Evolutionary conservation across 2,329 filamentous ascomycete genomes (phyloP).

Genomic region (Aspergillus alliaceus): DNA sequence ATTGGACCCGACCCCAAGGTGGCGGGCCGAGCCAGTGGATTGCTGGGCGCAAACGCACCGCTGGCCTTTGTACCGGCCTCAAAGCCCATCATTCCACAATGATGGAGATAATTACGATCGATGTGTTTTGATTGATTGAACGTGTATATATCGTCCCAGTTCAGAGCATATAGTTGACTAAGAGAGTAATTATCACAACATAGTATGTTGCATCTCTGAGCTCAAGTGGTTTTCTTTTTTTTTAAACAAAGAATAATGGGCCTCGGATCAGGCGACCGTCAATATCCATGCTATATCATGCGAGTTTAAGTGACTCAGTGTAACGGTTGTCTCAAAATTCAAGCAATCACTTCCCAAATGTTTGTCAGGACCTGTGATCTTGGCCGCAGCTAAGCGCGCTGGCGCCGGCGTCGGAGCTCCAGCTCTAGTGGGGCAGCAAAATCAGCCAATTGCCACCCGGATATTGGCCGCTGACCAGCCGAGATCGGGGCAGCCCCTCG

Average conservation of each 20-base stretch:
- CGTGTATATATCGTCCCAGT: neutral
- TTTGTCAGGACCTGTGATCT: slow-evolving; percentile 11
- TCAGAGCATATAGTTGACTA: no score
- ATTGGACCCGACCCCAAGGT: slow-evolving; percentile 38
- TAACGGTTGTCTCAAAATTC: neutral
- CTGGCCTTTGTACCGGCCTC: slow-evolving; percentile 22
- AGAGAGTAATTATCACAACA: no score
- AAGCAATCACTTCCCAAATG: slow-evolving; percentile 11
- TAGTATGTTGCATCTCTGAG: no score
- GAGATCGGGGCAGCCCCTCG: slow-evolving; percentile 38
- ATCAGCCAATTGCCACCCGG: slow-evolving; percentile 25
- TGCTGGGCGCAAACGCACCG: slow-evolving; percentile 12
- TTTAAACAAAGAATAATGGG: no score
- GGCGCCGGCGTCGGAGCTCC: slow-evolving; percentile 7
- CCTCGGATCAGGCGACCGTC: no score
- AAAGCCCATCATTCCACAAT: slow-evolving; percentile 14
- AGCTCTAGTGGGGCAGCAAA: neutral
- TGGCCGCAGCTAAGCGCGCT: slow-evolving; percentile 16
- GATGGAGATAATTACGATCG: neutral
- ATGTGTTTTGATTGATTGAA: neutral
- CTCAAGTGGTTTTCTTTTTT: no score
- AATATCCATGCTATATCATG: no score
- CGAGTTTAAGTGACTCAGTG: neutral
- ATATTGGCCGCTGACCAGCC: slow-evolving; percentile 37
- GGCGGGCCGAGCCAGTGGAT: slow-evolving; percentile 10